phyloP scores from a whole-genome alignment of 371 early-diverging fungal genomes.

The Mycotypha africana region DNA sequence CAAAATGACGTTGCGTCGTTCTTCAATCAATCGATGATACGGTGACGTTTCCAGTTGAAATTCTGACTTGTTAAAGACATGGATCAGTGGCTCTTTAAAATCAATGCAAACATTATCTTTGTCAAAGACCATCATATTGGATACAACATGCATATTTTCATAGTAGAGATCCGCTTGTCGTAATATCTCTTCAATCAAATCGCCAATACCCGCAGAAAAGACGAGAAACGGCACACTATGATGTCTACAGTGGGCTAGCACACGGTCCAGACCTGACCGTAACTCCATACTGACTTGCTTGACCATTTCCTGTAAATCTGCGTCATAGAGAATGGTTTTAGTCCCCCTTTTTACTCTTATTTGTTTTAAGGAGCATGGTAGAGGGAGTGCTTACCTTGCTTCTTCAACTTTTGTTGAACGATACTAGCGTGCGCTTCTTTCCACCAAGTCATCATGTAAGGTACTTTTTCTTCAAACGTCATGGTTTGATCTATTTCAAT shows the following conservation, averaged over 20 bases:
- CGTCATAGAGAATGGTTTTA: neutral
- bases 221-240: conserved; percentile 58
- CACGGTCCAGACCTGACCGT: conserved; percentile 40
- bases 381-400: conserved; percentile 40
- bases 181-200: conserved; percentile 62
- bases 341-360: neutral
- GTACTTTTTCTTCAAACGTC: conserved; percentile 53
- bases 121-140: conserved; percentile 69
- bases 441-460: conserved; percentile 77
- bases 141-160: conserved; percentile 66
- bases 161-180: conserved; percentile 25
- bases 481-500: conserved; percentile 57
- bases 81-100: conserved; percentile 66
- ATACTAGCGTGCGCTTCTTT: conserved; percentile 51
- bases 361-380: neutral
- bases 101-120: conserved; percentile 40
- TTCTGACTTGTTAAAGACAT: conserved; percentile 76
- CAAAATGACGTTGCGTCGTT: conserved; percentile 55
- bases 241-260: conserved; percentile 34
- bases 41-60: conserved; percentile 43
- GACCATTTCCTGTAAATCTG: conserved; percentile 53
- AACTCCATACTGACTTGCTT: conserved; percentile 44
- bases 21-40: conserved; percentile 30
- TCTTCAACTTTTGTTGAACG: conserved; percentile 40
- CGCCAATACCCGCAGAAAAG: conserved; percentile 71